phyloP scores from a whole-genome alignment of 2,329 filamentous ascomycete genomes.

The Colletotrichum scovillei region DNA sequence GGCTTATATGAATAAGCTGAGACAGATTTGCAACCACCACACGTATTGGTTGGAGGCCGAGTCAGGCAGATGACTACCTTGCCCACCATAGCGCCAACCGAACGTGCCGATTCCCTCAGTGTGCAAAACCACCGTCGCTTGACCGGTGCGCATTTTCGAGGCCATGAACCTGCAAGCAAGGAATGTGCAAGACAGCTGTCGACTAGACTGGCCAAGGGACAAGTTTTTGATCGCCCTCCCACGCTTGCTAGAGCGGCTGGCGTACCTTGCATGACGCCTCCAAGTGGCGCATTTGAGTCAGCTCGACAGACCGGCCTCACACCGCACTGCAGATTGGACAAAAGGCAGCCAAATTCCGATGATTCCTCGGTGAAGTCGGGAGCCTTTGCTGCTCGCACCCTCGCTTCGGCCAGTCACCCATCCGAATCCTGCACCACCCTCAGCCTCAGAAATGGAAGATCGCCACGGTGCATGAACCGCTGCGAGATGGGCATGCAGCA shows the following conservation, averaged over 20 bases:
- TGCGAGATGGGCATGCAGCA: constrained; percentile 20
- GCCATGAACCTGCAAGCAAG: constrained; percentile 15
- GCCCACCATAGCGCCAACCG: constrained; percentile 29
- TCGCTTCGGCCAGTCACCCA: not conserved
- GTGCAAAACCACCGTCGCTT: constrained; percentile 1
- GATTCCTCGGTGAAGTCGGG: not conserved
- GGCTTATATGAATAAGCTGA: constrained; percentile 37
- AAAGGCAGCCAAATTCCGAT: not conserved
- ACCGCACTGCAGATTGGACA: constrained; percentile 1
- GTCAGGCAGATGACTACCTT: constrained; percentile 31
- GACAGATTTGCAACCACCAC: constrained; percentile 33
- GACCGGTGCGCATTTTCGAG: constrained; percentile 3
- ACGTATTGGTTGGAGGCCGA: constrained; percentile 19
- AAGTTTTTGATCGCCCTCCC: constrained; percentile 25
- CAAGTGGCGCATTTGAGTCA: constrained; percentile 36
- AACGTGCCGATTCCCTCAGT: constrained; percentile 13
- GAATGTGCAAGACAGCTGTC: constrained; percentile 23
- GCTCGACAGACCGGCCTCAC: constrained; percentile 12
- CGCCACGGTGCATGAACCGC: constrained; percentile 32
- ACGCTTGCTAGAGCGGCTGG: constrained; percentile 19
- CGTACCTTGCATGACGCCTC: constrained; percentile 41
- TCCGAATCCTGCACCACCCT: not conserved
- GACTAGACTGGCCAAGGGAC: constrained; percentile 16
- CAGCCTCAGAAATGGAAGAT: constrained; percentile 8
- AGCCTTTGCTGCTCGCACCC: not conserved